A percentile compares a stretch with the other conserved stretches of the same genome.
Evolutionary conservation across 805 yeast species (phyloP).

Genomic region (Grigorovia yakushimaensis): DNA sequence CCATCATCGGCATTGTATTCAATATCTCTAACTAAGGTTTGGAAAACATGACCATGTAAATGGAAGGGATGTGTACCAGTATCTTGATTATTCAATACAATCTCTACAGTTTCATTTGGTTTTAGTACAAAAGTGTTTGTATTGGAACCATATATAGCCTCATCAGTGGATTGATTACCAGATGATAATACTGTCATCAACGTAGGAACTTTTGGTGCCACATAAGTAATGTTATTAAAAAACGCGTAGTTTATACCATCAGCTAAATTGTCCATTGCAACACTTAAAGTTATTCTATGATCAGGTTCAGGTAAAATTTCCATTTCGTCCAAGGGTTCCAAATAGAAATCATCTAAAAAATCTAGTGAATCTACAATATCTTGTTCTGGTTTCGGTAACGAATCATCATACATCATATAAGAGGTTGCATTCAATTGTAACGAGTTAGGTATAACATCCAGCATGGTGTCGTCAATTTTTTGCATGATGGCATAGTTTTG

Average conservation of each 20-base stretch:
- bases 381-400: conserved; percentile 33
- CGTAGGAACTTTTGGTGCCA: conserved; percentile 77
- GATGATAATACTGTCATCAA: conserved; percentile 70
- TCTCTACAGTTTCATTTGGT: conserved; percentile 51
- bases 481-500: conserved; percentile 77
- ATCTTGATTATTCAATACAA: conserved; percentile 77
- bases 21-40: conserved; percentile 63
- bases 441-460: conserved; percentile 62
- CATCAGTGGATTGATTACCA: conserved; percentile 47
- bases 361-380: conserved; percentile 38
- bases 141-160: conserved; percentile 61
- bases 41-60: conserved; percentile 84
- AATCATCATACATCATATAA: conserved; percentile 50
- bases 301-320: conserved; percentile 60
- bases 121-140: conserved; percentile 64
- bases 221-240: conserved; percentile 78
- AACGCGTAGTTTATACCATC: conserved; percentile 94
- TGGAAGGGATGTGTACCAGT: conserved; percentile 97
- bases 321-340: conserved; percentile 52
- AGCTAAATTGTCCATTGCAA: conserved; percentile 72
- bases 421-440: conserved; percentile 66
- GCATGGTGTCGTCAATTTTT: conserved; percentile 70
- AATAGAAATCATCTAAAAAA: conserved; percentile 67
- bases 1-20: conserved; percentile 44
- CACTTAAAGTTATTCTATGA: conserved; percentile 56